These are phyloP conservation scores for Kodamaea laetipori DNA, from an alignment of 805 yeast species.

Conservation along the genomic window DNA sequence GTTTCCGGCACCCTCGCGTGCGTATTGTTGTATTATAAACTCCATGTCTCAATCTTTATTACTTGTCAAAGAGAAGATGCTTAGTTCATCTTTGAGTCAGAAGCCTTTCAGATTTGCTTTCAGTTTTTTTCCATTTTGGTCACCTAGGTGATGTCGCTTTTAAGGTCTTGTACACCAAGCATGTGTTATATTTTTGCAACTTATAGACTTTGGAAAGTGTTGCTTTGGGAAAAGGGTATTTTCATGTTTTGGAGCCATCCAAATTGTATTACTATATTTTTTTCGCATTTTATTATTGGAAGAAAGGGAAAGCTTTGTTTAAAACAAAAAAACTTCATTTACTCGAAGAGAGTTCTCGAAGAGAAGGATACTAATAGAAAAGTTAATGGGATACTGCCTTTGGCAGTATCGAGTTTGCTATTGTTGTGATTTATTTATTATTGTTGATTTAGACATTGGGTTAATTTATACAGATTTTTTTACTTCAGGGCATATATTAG, in stretches of 20 bases:
- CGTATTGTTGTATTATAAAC: slow-evolving; percentile 15
- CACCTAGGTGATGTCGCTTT: slow-evolving; percentile 7
- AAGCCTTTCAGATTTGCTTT: slow-evolving; percentile 13
- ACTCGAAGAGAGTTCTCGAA: slow-evolving; percentile 13
- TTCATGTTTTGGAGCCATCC: slow-evolving; percentile 19
- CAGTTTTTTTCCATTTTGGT: slow-evolving; percentile 10
- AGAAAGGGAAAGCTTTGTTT: slow-evolving; percentile 12
- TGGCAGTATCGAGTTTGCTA: slow-evolving; percentile 6
- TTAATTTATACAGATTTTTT: slow-evolving; percentile 28
- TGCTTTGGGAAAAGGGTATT: slow-evolving; percentile 16
- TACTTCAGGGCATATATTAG: slow-evolving; percentile 9
- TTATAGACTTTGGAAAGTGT: slow-evolving; percentile 14
- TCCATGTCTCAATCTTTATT: slow-evolving; percentile 29
- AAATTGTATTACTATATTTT: slow-evolving; percentile 19
- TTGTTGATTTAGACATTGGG: slow-evolving; percentile 47
- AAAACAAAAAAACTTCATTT: slow-evolving; percentile 12
- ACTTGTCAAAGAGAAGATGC: slow-evolving; percentile 17
- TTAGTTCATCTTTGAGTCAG: slow-evolving; percentile 1
- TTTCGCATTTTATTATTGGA: slow-evolving; percentile 16
- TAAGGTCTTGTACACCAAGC: slow-evolving; percentile 10
- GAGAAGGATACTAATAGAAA: slow-evolving; percentile 10
- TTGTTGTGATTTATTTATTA: slow-evolving; percentile 21
- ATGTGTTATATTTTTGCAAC: slow-evolving; percentile 10
- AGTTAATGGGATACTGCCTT: slow-evolving; percentile 1
- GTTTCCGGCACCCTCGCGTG: neutral